Base-by-base conservation (phyloP, 768 basidiomycete genomes). In the Rhizopogon rudus region DNA sequence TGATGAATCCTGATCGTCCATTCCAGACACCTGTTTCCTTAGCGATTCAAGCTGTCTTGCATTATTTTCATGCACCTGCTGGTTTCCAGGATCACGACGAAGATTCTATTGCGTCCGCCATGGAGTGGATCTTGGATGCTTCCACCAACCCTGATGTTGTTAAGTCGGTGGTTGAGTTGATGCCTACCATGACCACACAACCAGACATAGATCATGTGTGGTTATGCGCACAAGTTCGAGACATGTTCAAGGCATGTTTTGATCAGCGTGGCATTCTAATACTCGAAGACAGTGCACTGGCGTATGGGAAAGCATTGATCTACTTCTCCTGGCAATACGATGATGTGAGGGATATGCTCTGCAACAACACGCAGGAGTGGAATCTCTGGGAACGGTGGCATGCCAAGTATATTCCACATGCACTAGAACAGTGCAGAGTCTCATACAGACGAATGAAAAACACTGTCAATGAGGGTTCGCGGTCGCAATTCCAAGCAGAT, bases 161-260 rank as follows among this genome's bases (percentile, higher is more conserved):
- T 20, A 20, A 20, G 20, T 20, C 20, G 20, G 20, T 20, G 20
- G 20, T 20, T 20, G 20, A 20, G 20, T 20, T 20, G 20, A 20
- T 20, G 20, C 20, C 20, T 20, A 20, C 20, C 20, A 20, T 20
- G 20, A 20, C 20, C 20, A 20, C 1, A 20, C 20, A 20, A 20
- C 20, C 20, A 20, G 20, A 20, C 20, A 20, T 45, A 60, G 60
- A 42, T 61, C 13, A 2, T 20, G 20, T 20, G 20, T 6, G 12
- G 12, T 16, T 44, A 25, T 4, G 25, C 25, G 1, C 14, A 6
- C 9, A 45, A 10, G 44, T 45, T 8, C 9, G 16, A 45, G 25
- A 25, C 25, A 25, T 25, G 25, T 25, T 25, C 25, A 25, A 25
- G 4, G 25, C 25, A 25, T 25, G 44, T 44, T 28, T 44, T 6